Percentiles rank a stretch among this genome's conserved stretches.
These are phyloP conservation scores for Pyrenophora graminea DNA, from an alignment of 2,329 filamentous ascomycete genomes.

Conservation along the genomic window DNA sequence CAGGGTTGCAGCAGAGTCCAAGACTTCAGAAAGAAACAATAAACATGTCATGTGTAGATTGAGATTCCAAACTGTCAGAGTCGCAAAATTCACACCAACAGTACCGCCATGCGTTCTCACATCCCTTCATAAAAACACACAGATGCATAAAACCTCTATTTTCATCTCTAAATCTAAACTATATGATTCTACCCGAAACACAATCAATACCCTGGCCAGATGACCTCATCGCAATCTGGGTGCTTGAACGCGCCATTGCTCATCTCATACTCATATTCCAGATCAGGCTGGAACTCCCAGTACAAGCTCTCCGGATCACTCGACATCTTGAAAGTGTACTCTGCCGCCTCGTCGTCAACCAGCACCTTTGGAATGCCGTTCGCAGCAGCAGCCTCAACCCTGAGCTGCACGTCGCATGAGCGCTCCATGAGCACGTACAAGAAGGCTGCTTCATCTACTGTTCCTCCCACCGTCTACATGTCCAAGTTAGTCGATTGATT, in stretches of 20 bases:
- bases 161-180: too few species aligned
- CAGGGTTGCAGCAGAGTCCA: too few species aligned
- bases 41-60: too few species aligned
- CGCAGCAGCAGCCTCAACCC: constrained; percentile 68
- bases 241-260: constrained; percentile 29
- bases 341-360: constrained; percentile 61
- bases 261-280: constrained; percentile 51
- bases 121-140: too few species aligned
- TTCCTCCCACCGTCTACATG: constrained; percentile 64
- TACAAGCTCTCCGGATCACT: constrained; percentile 56
- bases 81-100: too few species aligned
- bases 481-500: too few species aligned
- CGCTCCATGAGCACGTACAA: constrained; percentile 71
- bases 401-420: constrained; percentile 69
- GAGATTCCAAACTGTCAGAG: too few species aligned
- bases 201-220: constrained; percentile 13
- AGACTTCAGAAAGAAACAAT: too few species aligned
- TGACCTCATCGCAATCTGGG: constrained; percentile 12
- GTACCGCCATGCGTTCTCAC: too few species aligned
- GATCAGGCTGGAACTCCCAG: constrained; percentile 58
- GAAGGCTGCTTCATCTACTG: constrained; percentile 75
- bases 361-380: constrained; percentile 57
- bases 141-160: too few species aligned
- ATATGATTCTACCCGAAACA: too few species aligned
- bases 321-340: constrained; percentile 56